Evolutionary conservation across 2,329 filamentous ascomycete genomes (phyloP).

Genomic region (Ilyonectria robusta): DNA sequence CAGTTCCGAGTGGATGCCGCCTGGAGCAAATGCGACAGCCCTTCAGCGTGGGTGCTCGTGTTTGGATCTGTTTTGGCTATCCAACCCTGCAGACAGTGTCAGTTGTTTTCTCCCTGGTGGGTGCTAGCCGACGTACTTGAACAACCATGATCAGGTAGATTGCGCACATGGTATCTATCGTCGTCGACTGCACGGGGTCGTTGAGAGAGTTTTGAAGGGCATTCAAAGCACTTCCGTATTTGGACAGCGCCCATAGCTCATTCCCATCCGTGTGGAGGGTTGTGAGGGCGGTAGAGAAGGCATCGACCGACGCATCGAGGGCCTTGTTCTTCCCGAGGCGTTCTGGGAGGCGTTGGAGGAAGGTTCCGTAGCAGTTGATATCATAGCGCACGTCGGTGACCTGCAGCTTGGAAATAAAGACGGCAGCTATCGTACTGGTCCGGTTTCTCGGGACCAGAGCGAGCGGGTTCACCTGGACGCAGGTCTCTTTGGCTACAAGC

Average conservation of each 20-base stretch:
- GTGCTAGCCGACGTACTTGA: conserved; percentile 44
- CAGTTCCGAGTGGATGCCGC: conserved; percentile 43
- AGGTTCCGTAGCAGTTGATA: conserved; percentile 61
- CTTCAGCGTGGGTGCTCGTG: conserved; percentile 50
- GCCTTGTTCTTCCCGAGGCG: conserved; percentile 62
- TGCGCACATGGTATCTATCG: conserved; percentile 54
- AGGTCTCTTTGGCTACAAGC: not conserved
- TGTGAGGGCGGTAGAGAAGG: conserved; percentile 47
- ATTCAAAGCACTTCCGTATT: conserved; percentile 51
- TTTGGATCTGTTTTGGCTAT: conserved; percentile 45
- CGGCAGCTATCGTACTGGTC: conserved; percentile 41
- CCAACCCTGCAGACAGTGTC: conserved; percentile 47
- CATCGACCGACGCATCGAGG: conserved; percentile 57
- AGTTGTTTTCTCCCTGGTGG: not conserved
- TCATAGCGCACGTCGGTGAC: conserved; percentile 62
- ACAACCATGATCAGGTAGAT: conserved; percentile 56
- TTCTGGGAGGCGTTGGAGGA: conserved; percentile 60
- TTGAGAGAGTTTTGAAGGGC: conserved; percentile 46
- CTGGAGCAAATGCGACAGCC: conserved; percentile 51
- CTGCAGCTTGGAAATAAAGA: conserved; percentile 51
- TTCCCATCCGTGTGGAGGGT: conserved; percentile 38
- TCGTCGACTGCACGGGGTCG: conserved; percentile 46
- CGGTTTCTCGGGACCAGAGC: conserved; percentile 49
- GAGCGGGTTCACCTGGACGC: not conserved
- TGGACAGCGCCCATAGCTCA: conserved; percentile 43